phyloP scores from a whole-genome alignment of 768 basidiomycete genomes.

The Pholiota molesta region DNA sequence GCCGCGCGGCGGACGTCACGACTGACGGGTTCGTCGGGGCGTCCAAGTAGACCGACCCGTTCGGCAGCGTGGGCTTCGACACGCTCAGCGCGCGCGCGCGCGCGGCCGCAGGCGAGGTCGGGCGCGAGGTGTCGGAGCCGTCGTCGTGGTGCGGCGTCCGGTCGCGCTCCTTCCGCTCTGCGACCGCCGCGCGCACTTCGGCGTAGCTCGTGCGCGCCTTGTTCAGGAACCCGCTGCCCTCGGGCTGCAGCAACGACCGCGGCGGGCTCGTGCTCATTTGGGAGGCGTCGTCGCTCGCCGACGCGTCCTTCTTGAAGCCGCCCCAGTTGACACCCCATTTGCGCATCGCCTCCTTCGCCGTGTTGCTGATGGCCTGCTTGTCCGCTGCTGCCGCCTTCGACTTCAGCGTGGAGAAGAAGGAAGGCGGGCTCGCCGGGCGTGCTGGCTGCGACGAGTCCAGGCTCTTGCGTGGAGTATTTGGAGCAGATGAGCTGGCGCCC shows the following conservation, averaged over 20 bases:
- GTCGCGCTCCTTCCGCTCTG: slow-evolving; percentile 59
- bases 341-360: slow-evolving; percentile 86
- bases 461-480: slow-evolving; percentile 38
- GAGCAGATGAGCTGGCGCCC: slow-evolving; percentile 7
- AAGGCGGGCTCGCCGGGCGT: slow-evolving; percentile 50
- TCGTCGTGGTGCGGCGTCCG: slow-evolving; percentile 23
- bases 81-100: slow-evolving; percentile 23
- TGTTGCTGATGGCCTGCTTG: slow-evolving; percentile 83
- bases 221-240: slow-evolving; percentile 33
- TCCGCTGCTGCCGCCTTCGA: slow-evolving; percentile 75
- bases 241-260: slow-evolving; percentile 22
- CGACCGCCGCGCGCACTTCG: slow-evolving; percentile 77
- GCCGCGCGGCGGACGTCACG: slow-evolving; percentile 21
- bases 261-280: slow-evolving; percentile 38
- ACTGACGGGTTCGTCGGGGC: slow-evolving; percentile 19
- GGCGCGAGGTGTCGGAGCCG: slow-evolving; percentile 13
- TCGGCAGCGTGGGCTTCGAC: slow-evolving; percentile 17
- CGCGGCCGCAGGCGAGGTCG: slow-evolving; percentile 18
- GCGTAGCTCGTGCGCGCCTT: slow-evolving; percentile 64
- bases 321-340: slow-evolving; percentile 92
- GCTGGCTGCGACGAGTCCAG: slow-evolving; percentile 30
- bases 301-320: slow-evolving; percentile 51
- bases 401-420: slow-evolving; percentile 80
- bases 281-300: slow-evolving; percentile 41
- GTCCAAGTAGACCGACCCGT: slow-evolving; percentile 24